These are phyloP conservation scores for Tulasnella sp. DNA, from an alignment of 768 basidiomycete species.

Conservation along the genomic window DNA sequence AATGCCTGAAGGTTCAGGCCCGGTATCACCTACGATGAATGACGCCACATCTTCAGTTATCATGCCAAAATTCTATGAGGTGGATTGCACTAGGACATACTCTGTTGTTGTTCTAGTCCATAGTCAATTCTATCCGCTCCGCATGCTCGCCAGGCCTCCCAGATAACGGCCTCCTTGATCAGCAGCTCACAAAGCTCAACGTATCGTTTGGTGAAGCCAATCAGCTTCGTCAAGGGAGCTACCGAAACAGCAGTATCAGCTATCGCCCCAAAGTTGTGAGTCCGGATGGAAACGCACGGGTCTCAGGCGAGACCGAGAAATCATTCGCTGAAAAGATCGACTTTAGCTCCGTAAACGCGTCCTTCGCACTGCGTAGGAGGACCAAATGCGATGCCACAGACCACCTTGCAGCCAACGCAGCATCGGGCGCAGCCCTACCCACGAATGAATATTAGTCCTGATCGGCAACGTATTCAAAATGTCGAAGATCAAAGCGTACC, in stretches of 20 bases:
- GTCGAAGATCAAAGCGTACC: neutral
- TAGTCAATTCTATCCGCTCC: neutral
- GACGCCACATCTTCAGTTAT: no score
- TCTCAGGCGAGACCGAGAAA: neutral
- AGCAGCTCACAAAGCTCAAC: slow-evolving; percentile 4
- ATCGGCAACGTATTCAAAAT: neutral
- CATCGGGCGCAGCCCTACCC: neutral
- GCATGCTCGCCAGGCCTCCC: slow-evolving; percentile 12
- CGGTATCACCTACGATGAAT: neutral
- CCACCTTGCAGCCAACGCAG: slow-evolving; percentile 3
- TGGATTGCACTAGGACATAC: no score
- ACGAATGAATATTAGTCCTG: neutral
- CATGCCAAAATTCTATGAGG: no score
- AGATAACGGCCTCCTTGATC: slow-evolving; percentile 5
- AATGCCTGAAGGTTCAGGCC: neutral
- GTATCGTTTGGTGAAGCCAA: slow-evolving; percentile 1
- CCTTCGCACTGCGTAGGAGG: neutral
- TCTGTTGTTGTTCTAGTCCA: no score
- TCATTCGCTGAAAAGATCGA: neutral
- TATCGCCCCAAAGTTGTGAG: neutral
- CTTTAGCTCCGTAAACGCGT: neutral
- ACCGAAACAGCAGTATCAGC: neutral
- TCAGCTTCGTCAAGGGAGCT: slow-evolving; percentile 2
- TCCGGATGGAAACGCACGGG: neutral
- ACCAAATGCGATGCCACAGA: neutral